These are phyloP conservation scores for Chaetomiaceae sp. DNA, from an alignment of 2,329 filamentous ascomycete genomes.

Conservation along the genomic window DNA sequence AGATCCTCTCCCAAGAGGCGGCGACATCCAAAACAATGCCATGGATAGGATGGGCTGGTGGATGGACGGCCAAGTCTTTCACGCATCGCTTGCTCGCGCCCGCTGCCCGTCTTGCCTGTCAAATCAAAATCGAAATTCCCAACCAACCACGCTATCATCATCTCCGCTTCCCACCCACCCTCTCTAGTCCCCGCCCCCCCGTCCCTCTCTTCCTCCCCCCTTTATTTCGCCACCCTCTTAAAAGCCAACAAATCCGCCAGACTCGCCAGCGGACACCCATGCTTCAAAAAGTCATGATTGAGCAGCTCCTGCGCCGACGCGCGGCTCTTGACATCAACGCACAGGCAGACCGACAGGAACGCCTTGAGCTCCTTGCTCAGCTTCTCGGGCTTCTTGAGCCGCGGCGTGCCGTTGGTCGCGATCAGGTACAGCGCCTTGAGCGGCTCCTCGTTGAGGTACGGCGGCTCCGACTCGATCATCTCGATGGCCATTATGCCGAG, in stretches of 20 bases:
- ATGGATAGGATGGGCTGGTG: neutral
- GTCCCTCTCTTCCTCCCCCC: neutral
- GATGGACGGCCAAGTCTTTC: too few species aligned
- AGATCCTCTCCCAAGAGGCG: neutral
- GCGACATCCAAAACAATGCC: slow-evolving; percentile 11
- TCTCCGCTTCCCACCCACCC: neutral
- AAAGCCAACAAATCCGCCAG: slow-evolving; percentile 85
- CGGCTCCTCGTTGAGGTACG: slow-evolving; percentile 96
- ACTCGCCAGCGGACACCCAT: slow-evolving; percentile 77
- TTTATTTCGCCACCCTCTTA: slow-evolving; percentile 66
- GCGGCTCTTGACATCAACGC: slow-evolving; percentile 91
- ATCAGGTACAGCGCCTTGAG: slow-evolving; percentile 97
- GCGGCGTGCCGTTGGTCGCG: slow-evolving; percentile 93
- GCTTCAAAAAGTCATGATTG: slow-evolving; percentile 89
- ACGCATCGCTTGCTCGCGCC: neutral
- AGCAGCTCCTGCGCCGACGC: slow-evolving; percentile 88
- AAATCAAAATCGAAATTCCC: neutral
- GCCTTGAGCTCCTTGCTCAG: slow-evolving; percentile 96
- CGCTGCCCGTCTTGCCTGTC: neutral
- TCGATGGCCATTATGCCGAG: slow-evolving; percentile 99
- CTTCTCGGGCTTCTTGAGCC: slow-evolving; percentile 97
- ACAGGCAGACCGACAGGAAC: slow-evolving; percentile 93
- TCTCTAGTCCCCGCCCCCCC: neutral
- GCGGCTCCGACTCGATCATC: slow-evolving; percentile 98
- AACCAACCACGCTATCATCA: neutral